phyloP scores from a whole-genome alignment of 148 eudicot species.

The Polygonum aviculare region DNA sequence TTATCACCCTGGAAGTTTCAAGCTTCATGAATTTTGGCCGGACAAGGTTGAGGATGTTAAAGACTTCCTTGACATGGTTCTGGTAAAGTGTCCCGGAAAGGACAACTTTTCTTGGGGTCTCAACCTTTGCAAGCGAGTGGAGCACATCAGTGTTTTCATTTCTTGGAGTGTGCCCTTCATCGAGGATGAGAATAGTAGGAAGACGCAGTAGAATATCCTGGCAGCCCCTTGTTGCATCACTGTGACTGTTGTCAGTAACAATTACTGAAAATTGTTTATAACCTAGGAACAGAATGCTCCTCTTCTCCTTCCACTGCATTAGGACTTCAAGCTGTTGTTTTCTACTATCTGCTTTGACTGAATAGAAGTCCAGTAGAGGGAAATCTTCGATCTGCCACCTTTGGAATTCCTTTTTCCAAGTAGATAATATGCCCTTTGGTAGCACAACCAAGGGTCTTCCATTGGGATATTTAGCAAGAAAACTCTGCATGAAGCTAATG shows the following conservation, averaged over 20 bases:
- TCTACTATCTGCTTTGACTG: slow-evolving; percentile 74
- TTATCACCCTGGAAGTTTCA: slow-evolving; percentile 44
- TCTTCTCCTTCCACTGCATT: slow-evolving; percentile 54
- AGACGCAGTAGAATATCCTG: slow-evolving; percentile 45
- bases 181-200: slow-evolving; percentile 70
- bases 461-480: slow-evolving; percentile 65
- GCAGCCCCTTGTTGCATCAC: slow-evolving; percentile 42
- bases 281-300: slow-evolving; percentile 71
- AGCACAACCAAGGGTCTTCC: slow-evolving; percentile 83
- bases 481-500: slow-evolving; percentile 87
- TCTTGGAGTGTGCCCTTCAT: slow-evolving; percentile 93
- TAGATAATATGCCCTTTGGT: slow-evolving; percentile 69
- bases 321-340: slow-evolving; percentile 64
- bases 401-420: slow-evolving; percentile 80
- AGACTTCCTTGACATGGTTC: slow-evolving; percentile 86
- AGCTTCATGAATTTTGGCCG: slow-evolving; percentile 65
- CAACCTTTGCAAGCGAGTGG: slow-evolving; percentile 60
- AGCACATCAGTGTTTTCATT: slow-evolving; percentile 75
- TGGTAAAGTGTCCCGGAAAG: slow-evolving; percentile 94
- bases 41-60: slow-evolving; percentile 74
- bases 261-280: slow-evolving; percentile 73
- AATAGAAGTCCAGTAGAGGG: slow-evolving; percentile 68
- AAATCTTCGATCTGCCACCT: slow-evolving; percentile 93
- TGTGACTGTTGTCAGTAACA: slow-evolving; percentile 43
- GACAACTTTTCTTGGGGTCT: slow-evolving; percentile 84